Conservation (phyloP, 345 rosid species). For the Arabidopsis arenosa region DNA sequence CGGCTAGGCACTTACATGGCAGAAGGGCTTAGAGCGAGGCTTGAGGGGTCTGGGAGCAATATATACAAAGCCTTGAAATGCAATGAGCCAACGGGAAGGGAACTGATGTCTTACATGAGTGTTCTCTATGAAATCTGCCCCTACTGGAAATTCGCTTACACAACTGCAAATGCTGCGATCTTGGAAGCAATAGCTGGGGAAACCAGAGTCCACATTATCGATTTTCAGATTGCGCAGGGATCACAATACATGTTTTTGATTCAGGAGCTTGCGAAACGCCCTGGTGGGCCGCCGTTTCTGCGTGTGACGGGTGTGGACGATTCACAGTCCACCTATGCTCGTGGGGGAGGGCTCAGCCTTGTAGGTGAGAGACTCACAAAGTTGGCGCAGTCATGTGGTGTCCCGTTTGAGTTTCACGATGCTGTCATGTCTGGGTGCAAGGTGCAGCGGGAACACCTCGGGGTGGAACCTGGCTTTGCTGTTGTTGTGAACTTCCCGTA, state of each 20-base stretch:
- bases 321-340: slow-evolving; percentile 87
- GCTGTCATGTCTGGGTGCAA: slow-evolving; percentile 76
- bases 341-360: slow-evolving; percentile 85
- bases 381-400: slow-evolving; percentile 58
- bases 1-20: slow-evolving; percentile 87
- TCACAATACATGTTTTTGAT: slow-evolving; percentile 74
- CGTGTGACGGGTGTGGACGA: slow-evolving; percentile 93
- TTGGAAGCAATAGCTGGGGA: slow-evolving; percentile 69
- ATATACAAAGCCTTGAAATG: slow-evolving; percentile 88
- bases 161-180: slow-evolving; percentile 72
- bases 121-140: slow-evolving; percentile 81
- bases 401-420: slow-evolving; percentile 81
- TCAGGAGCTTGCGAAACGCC: slow-evolving; percentile 62
- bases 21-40: slow-evolving; percentile 93
- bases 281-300: slow-evolving; percentile 71
- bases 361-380: slow-evolving; percentile 63
- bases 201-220: slow-evolving; percentile 77
- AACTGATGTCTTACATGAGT: slow-evolving; percentile 91
- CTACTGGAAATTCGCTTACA: slow-evolving; percentile 90
- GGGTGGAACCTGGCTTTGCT: slow-evolving; percentile 74
- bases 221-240: slow-evolving; percentile 91
- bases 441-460: slow-evolving; percentile 63
- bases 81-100: slow-evolving; percentile 78
- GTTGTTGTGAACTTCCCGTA: slow-evolving; percentile 84
- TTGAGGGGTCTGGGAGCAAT: slow-evolving; percentile 83